phyloP scores from a whole-genome alignment of 2,329 filamentous ascomycete species.

The Penicillium sp. region DNA sequence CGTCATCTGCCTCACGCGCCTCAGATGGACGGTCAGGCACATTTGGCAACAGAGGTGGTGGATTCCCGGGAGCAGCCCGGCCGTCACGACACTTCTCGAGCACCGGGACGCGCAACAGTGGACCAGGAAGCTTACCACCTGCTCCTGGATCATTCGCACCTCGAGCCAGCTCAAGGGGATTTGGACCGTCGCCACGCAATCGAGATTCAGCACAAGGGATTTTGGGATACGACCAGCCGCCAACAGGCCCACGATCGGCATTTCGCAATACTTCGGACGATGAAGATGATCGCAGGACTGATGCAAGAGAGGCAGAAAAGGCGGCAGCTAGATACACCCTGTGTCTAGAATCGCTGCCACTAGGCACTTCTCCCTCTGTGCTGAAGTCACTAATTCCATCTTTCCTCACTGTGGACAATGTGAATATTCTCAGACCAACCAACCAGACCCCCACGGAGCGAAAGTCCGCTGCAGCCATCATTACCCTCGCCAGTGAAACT shows the following conservation, averaged over 20 bases:
- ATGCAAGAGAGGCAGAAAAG: conserved; percentile 47
- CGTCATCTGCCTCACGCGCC: conserved; percentile 17
- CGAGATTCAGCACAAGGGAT: conserved; percentile 43
- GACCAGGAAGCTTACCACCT: conserved; percentile 52
- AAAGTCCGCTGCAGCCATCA: conserved; percentile 74
- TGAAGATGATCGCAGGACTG: conserved; percentile 45
- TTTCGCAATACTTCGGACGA: conserved; percentile 46
- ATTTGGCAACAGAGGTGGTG: conserved; percentile 36
- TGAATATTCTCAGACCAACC: conserved; percentile 67
- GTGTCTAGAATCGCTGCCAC: conserved; percentile 56
- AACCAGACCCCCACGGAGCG: conserved; percentile 57
- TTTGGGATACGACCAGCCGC: conserved; percentile 44
- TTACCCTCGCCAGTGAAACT: conserved; percentile 77
- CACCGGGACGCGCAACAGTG: conserved; percentile 49
- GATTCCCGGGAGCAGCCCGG: conserved; percentile 39
- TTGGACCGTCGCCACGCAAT: conserved; percentile 38
- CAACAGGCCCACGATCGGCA: conserved; percentile 39
- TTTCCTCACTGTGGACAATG: conserved; percentile 67
- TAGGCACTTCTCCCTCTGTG: conserved; percentile 52
- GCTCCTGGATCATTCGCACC: conserved; percentile 39
- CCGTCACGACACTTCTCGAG: conserved; percentile 65
- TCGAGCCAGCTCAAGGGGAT: conserved; percentile 50
- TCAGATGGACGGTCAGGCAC: conserved; percentile 27
- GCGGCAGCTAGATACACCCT: conserved; percentile 57
- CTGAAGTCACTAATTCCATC: conserved; percentile 53